Percentiles rank a stretch among this genome's conserved stretches.
phyloP scores from a whole-genome alignment of 495 filamentous ascomycete species.

The Penicillium samsonianum region DNA sequence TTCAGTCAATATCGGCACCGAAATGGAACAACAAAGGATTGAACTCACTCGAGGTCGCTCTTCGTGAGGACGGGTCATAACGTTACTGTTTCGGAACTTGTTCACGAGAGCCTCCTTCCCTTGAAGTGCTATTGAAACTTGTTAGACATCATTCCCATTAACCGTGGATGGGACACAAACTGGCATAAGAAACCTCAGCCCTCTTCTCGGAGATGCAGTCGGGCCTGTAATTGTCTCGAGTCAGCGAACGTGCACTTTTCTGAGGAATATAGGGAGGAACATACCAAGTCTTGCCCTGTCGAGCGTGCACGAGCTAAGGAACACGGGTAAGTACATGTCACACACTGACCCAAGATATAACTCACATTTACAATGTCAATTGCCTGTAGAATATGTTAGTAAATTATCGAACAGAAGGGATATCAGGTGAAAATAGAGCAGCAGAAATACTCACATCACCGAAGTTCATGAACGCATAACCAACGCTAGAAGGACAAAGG shows the following conservation, averaged over 20 bases:
- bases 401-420: background rate
- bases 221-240: slow-evolving; percentile 52
- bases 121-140: slow-evolving; percentile 67
- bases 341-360: slow-evolving; percentile 1
- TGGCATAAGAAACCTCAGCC: slow-evolving; percentile 91
- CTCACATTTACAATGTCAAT: slow-evolving; percentile 72
- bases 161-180: slow-evolving; percentile 50
- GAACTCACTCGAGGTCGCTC: slow-evolving; percentile 78
- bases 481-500: slow-evolving; percentile 65
- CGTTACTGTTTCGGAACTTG: slow-evolving; percentile 94
- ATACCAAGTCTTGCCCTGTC: slow-evolving; percentile 71
- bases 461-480: slow-evolving; percentile 98
- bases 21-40: background rate
- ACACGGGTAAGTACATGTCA: slow-evolving; percentile 25
- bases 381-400: slow-evolving; percentile 50
- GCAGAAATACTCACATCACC: slow-evolving; percentile 61
- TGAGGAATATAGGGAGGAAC: slow-evolving; percentile 9
- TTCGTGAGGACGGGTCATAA: slow-evolving; percentile 80
- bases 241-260: slow-evolving; percentile 8
- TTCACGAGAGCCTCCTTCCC: slow-evolving; percentile 86
- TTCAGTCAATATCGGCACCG: slow-evolving; percentile 8
- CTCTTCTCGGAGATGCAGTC: slow-evolving; percentile 69
- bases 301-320: slow-evolving; percentile 70
- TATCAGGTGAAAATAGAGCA: background rate
- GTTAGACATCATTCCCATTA: slow-evolving; percentile 26